Evolutionary conservation across 2,329 filamentous ascomycete species (phyloP).

Genomic region (Colletotrichum caudatum): DNA sequence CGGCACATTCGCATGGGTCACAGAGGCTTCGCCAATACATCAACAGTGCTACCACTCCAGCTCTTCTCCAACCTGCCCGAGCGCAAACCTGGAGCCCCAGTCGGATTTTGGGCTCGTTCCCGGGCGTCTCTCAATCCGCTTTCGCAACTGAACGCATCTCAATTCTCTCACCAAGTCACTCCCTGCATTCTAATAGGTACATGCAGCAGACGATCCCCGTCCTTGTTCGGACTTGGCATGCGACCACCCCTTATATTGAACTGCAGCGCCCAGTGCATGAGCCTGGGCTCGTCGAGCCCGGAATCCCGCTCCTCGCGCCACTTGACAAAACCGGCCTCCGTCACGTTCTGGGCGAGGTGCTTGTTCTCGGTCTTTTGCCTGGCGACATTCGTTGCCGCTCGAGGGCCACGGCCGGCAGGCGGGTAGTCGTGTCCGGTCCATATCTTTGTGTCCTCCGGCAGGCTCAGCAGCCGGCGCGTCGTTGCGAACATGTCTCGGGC

Average conservation of each 20-base stretch:
- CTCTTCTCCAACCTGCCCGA: not conserved
- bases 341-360: conserved; percentile 58
- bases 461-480: conserved; percentile 54
- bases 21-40: not conserved
- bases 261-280: conserved; percentile 65
- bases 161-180: conserved; percentile 64
- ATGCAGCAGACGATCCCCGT: conserved; percentile 51
- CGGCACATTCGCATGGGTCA: conserved; percentile 29
- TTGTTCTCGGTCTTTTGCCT: conserved; percentile 62
- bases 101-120: no score
- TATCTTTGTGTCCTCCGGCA: conserved; percentile 59
- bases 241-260: conserved; percentile 64
- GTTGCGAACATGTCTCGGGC: conserved; percentile 59
- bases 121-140: not conserved
- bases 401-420: conserved; percentile 47
- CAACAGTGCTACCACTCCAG: not conserved
- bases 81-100: not conserved
- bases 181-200: conserved; percentile 50
- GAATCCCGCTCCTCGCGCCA: conserved; percentile 59
- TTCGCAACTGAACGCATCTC: not conserved
- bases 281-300: conserved; percentile 56
- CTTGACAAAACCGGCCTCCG: conserved; percentile 58
- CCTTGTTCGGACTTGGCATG: conserved; percentile 52
- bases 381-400: conserved; percentile 58
- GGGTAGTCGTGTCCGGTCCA: conserved; percentile 70